Evolutionary conservation across 2,329 filamentous ascomycete genomes (phyloP), one percentile per base, ranked within the genome.

Genomic region (Exophiala mesophila): DNA sequence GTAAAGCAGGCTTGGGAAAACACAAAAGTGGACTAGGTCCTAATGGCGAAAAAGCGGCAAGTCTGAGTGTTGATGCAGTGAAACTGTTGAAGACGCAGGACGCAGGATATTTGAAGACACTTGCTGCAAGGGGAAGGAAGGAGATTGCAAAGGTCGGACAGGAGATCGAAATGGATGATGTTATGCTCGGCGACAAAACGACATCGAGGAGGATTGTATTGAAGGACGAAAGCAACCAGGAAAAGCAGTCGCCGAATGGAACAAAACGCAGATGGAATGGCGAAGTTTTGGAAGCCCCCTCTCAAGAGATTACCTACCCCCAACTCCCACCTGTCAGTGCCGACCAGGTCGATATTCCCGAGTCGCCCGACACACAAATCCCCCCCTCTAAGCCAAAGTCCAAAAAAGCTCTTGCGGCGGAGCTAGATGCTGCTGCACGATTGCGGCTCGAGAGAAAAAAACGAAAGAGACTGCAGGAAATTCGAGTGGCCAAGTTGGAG

Each of bases 81-180:
- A 77, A 76, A 61, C 60, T 82, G 55, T 66, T 82, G 49, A 82
- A 82, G 67, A 82, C 77, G 20, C 79, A 82, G 62, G 79, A 82
- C 64, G 71, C 69, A 8, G 77, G 75, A 4, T 82, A 82, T 54
- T 61, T 82, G 36, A 64, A 76, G 53, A 79, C 74, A 9, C 70
- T 77, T 75, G 59, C 75, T 78, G 63, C 68, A 70, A 59, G 68
- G 73, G 71, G 50, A 68, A 78, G 63, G 54, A 58, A 61, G 40
- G 68, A 72, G 31, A 59, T 70, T 35, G 48, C 50, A 30, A 55
- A 60, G 36, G 45, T 74, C 44, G 61, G 67, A 43, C 58, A 67
- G 20, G 46, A 53, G 42, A 41, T 55, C 31, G 64, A 57, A 15
- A 60, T 64, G 60, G 59, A 59, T 36, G 56, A 59, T 34, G 49